phyloP scores from a whole-genome alignment of 306 rosid species.

The Dalbergia cultrata region DNA sequence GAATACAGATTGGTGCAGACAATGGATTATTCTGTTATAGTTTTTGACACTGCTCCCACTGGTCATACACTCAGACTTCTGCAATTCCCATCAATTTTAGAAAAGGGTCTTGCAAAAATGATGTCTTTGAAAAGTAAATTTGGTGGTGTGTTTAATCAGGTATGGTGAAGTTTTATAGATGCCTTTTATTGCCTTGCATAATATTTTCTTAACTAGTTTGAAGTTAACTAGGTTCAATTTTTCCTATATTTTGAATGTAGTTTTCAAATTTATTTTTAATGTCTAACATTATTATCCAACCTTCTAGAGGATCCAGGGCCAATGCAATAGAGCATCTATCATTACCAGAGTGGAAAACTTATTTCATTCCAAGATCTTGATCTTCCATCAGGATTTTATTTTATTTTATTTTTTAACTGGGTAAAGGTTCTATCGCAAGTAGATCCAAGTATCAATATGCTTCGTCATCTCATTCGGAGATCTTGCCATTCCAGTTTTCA shows the following conservation, averaged over 20 bases:
- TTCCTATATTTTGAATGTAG: conserved; percentile 8
- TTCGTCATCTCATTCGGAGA: conserved; percentile 36
- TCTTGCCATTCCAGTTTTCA: conserved; percentile 16
- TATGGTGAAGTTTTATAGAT: conserved; percentile 34
- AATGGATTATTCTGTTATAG: conserved; percentile 97
- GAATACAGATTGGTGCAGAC: conserved; percentile 93
- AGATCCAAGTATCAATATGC: conserved; percentile 12
- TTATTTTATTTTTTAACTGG: neutral
- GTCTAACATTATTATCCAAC: conserved; percentile 1
- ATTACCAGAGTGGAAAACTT: neutral
- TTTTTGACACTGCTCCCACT: conserved; percentile 99
- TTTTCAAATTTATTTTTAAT: neutral
- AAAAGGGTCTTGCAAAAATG: conserved; percentile 92
- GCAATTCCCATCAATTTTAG: conserved; percentile 98
- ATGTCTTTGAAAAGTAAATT: conserved; percentile 97
- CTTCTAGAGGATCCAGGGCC: neutral
- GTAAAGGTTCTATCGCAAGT: conserved; percentile 15
- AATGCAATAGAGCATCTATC: neutral
- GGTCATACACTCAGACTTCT: conserved; percentile 94
- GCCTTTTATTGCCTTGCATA: neutral
- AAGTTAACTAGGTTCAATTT: conserved; percentile 7
- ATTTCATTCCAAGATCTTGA: conserved; percentile 28
- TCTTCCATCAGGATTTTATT: neutral
- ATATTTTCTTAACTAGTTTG: conserved; percentile 31
- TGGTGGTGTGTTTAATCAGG: conserved; percentile 93